Percentiles rank a stretch among this genome's conserved stretches.
Conservation (phyloP, 148 eudicot species). For the Rhododendron kiyosumense region DNA sequence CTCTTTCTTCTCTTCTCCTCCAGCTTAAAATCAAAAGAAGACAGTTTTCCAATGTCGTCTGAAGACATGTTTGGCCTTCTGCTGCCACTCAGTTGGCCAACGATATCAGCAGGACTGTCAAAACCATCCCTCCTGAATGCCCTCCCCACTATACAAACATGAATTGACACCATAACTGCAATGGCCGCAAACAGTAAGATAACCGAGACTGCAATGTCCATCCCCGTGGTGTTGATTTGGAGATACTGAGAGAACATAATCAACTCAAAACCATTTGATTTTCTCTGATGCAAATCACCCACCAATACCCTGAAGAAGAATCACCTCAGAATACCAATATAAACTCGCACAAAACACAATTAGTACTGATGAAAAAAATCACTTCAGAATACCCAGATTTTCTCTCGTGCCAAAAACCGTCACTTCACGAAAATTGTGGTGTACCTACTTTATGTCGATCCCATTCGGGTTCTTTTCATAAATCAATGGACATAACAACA, state of each 20-base stretch:
- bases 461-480: not conserved
- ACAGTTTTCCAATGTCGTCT: constrained; percentile 16
- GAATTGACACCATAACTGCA: constrained; percentile 16
- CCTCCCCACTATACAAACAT: constrained; percentile 21
- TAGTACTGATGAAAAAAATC: not conserved
- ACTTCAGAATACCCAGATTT: not conserved
- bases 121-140: constrained; percentile 6
- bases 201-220: constrained; percentile 12
- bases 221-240: not conserved
- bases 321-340: not conserved
- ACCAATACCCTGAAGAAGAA: not conserved
- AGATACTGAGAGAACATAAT: not conserved
- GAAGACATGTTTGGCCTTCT: constrained; percentile 15
- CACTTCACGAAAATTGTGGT: not conserved
- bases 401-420: not conserved
- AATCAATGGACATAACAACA: not conserved
- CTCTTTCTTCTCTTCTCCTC: not conserved
- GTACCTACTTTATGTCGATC: not conserved
- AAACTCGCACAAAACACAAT: not conserved
- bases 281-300: not conserved
- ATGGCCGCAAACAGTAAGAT: constrained; percentile 15
- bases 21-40: constrained; percentile 11
- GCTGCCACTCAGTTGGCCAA: not conserved
- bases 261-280: not conserved
- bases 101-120: not conserved